phyloP scores from a whole-genome alignment of 345 rosid species.

The Mercurialis annua region DNA sequence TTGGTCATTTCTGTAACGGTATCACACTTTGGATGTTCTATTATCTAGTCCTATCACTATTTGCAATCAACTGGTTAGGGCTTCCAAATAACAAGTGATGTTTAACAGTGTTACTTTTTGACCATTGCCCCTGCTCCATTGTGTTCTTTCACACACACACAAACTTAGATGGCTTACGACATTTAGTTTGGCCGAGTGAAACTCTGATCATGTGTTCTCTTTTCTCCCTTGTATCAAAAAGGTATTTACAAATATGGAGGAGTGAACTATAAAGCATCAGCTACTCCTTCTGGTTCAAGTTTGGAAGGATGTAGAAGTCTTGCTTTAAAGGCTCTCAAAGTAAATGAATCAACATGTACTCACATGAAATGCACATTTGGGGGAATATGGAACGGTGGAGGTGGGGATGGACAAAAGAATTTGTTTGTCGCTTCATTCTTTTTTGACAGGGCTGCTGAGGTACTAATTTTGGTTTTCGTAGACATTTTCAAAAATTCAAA shows the following conservation, averaged over 20 bases:
- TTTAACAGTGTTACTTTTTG: not conserved
- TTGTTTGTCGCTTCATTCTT: conserved; percentile 92
- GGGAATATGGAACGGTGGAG: conserved; percentile 97
- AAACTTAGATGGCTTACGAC: not conserved
- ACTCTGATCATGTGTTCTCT: not conserved
- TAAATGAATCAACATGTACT: conserved; percentile 71
- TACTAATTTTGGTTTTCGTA: conserved; percentile 23
- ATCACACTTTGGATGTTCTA: not conserved
- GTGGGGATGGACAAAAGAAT: conserved; percentile 96
- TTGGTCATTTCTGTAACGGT: not conserved
- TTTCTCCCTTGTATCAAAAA: conserved; percentile 29
- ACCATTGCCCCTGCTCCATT: not conserved
- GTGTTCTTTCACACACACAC: not conserved
- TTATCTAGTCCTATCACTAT: not conserved
- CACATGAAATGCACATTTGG: conserved; percentile 94
- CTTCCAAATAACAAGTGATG: not conserved
- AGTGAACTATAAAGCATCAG: conserved; percentile 45
- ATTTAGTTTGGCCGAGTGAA: not conserved
- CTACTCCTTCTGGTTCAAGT: conserved; percentile 63
- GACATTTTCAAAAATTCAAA: not conserved
- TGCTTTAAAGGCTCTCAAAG: conserved; percentile 72
- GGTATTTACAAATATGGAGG: conserved; percentile 84
- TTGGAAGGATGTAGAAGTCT: conserved; percentile 67
- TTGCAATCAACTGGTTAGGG: conserved; percentile 3
- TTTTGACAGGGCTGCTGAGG: conserved; percentile 98